Conservation (phyloP, 495 filamentous ascomycete genomes). For the Penicillium paradoxum region DNA sequence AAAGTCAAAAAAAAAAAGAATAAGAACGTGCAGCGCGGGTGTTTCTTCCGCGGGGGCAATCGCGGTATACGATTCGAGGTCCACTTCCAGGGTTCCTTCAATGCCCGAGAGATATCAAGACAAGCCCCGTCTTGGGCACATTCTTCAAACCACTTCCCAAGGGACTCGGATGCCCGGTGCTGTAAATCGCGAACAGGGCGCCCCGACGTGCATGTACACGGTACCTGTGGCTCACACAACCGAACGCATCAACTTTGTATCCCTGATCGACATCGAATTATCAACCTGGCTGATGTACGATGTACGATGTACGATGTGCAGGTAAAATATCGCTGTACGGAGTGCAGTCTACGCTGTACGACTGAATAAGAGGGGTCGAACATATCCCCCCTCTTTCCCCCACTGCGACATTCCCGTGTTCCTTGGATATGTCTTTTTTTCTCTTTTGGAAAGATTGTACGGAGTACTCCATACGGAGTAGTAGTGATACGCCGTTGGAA, state of each 20-base stretch:
- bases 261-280: not conserved
- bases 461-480: too few relatives aligned
- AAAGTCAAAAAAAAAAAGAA: too few relatives aligned
- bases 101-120: too few relatives aligned
- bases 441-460: not conserved
- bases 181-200: not conserved
- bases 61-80: not conserved
- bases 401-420: constrained; percentile 1
- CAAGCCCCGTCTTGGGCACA: not conserved
- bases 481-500: too few relatives aligned
- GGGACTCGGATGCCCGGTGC: not conserved
- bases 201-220: not conserved
- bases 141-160: not conserved
- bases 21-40: not conserved
- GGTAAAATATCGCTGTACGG: not conserved
- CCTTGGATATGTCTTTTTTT: not conserved
- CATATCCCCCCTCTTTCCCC: not conserved
- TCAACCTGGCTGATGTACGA: not conserved
- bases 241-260: not conserved
- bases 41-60: not conserved
- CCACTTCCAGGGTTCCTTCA: not conserved
- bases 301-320: not conserved
- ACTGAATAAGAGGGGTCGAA: not conserved
- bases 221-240: not conserved
- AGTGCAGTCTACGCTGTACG: not conserved